Percentiles rank a stretch among this genome's conserved stretches.
These are phyloP conservation scores for Elongisporangium anandrum DNA, from an alignment of 352 stramenopile species.

Conservation along the genomic window DNA sequence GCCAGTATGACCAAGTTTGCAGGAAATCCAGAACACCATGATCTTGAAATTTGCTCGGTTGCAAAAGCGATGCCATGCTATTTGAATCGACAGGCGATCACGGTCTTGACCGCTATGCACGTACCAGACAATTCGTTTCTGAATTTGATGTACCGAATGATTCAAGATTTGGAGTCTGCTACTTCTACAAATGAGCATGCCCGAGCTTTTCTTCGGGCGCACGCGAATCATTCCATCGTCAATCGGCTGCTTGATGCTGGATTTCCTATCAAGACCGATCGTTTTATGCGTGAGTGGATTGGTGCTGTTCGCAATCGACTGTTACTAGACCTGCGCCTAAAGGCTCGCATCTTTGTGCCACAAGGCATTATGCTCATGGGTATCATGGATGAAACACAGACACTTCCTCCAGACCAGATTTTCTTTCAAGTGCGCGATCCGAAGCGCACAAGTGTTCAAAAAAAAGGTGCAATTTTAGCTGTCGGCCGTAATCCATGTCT, in stretches of 20 bases:
- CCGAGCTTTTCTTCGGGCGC: not conserved
- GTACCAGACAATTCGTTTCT: not conserved
- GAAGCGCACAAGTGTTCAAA: not conserved
- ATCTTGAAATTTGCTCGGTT: not conserved
- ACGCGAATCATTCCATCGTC: not conserved
- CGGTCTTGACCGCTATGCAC: not conserved
- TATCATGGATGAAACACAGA: not conserved
- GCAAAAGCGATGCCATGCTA: not conserved
- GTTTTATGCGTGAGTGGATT: not conserved
- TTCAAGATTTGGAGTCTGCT: not conserved
- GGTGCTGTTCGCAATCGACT: not conserved
- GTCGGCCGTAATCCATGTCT: not conserved
- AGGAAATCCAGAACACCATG: not conserved
- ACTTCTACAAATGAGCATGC: not conserved
- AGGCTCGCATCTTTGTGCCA: not conserved
- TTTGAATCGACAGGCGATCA: not conserved
- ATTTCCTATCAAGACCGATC: not conserved
- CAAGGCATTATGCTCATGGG: not conserved
- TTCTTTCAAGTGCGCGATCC: not conserved
- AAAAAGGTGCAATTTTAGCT: too few relatives aligned
- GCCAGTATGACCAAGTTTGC: not conserved
- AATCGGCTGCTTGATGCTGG: not conserved
- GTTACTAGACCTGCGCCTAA: not conserved
- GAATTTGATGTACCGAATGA: not conserved
- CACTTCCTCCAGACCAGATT: not conserved